phyloP scores from a whole-genome alignment of 2,329 filamentous ascomycete genomes.

The Ophiostoma himal-ulmi region DNA sequence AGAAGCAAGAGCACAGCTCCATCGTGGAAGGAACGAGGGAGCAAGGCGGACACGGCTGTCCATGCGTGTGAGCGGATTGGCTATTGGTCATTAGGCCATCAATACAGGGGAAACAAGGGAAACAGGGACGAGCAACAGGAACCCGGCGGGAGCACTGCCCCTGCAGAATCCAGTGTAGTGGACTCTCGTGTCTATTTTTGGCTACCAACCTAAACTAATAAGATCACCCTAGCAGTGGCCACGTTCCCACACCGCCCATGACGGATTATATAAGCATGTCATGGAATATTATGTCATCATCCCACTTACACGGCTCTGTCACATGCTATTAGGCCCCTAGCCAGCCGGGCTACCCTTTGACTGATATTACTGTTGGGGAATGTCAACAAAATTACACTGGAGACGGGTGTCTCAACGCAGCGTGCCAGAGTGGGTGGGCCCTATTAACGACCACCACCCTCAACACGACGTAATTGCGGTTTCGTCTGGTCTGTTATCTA shows the following conservation, averaged over 20 bases:
- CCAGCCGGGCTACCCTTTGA: too few species aligned
- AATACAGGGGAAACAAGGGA: neutral
- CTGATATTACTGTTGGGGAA: slow-evolving; percentile 10
- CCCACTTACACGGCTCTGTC: slow-evolving; percentile 2
- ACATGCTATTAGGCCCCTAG: slow-evolving; percentile 6
- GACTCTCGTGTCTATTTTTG: neutral
- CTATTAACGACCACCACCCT: slow-evolving; percentile 1
- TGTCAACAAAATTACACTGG: slow-evolving; percentile 12
- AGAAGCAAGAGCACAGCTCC: slow-evolving; percentile 4
- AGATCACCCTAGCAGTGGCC: neutral
- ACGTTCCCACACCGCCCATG: neutral
- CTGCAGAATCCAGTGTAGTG: slow-evolving; percentile 6
- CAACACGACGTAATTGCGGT: neutral
- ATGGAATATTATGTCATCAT: neutral
- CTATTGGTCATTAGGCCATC: neutral
- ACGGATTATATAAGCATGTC: neutral
- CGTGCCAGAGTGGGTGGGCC: neutral
- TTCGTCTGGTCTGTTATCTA: neutral
- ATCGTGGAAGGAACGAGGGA: slow-evolving; percentile 9
- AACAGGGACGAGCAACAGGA: neutral
- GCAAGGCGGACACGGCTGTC: slow-evolving; percentile 2
- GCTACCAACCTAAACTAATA: neutral
- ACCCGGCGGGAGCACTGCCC: slow-evolving; percentile 9
- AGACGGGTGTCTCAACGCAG: slow-evolving; percentile 5
- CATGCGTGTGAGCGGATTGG: slow-evolving; percentile 3